phyloP scores from a whole-genome alignment of 352 stramenopile species.

The Phytopythium montanum region DNA sequence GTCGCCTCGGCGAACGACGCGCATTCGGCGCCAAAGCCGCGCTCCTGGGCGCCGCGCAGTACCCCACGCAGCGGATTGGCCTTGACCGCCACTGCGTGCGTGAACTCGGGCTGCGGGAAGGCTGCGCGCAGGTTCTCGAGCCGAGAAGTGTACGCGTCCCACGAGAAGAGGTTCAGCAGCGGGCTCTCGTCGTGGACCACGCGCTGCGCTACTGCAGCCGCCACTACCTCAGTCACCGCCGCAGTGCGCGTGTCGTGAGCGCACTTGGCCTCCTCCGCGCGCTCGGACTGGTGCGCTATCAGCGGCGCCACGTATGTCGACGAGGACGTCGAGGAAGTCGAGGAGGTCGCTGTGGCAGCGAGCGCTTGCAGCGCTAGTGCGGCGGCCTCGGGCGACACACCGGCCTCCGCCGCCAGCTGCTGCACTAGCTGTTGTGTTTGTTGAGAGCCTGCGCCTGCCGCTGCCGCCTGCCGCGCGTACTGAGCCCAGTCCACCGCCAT shows the following conservation, averaged over 20 bases:
- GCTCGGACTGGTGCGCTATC: conserved; percentile 31
- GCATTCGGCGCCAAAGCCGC: conserved; percentile 74
- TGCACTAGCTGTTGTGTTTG: conserved; percentile 14
- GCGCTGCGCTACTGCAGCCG: conserved; percentile 40
- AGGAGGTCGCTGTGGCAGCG: conserved; percentile 5
- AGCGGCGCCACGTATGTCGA: conserved; percentile 51
- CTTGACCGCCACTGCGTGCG: conserved; percentile 77
- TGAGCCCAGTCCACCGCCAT: conserved; percentile 18
- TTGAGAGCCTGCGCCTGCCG: conserved; percentile 8
- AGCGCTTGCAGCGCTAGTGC: conserved; percentile 27
- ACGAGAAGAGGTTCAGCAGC: conserved; percentile 62
- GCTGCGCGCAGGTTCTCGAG: conserved; percentile 47
- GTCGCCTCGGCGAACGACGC: conserved; percentile 81
- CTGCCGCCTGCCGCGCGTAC: conserved; percentile 19
- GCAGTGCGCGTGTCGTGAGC: conserved; percentile 31
- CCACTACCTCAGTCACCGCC: conserved; percentile 39
- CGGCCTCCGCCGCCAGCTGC: conserved; percentile 30
- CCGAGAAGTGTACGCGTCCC: conserved; percentile 53
- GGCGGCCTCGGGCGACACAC: conserved; percentile 15
- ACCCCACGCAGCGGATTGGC: conserved; percentile 72
- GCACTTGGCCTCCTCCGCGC: conserved; percentile 16
- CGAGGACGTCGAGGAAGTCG: not conserved
- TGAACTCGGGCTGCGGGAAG: conserved; percentile 66
- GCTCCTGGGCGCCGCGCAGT: conserved; percentile 41
- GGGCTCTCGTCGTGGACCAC: conserved; percentile 53